A percentile compares a stretch with the other conserved stretches of the same genome.
Evolutionary conservation across 345 rosid species (phyloP).

Genomic region (Aquilaria malaccensis): DNA sequence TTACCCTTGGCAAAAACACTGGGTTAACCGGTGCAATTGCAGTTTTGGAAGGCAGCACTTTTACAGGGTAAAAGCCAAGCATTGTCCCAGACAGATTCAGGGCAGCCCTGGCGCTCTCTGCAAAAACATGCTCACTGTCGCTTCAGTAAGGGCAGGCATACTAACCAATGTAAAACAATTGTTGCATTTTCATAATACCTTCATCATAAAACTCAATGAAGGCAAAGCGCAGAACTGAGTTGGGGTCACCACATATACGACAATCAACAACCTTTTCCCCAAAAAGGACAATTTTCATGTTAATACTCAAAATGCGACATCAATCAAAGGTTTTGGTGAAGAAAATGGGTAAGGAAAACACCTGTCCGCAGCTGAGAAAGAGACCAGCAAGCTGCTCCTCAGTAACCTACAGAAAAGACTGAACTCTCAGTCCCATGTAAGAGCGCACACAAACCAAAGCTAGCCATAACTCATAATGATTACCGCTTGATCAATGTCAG

Average conservation of each 20-base stretch:
- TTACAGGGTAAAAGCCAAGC: conserved; percentile 89
- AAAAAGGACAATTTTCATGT: conserved; percentile 4
- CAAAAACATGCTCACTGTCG: conserved; percentile 22
- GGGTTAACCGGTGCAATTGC: conserved; percentile 99
- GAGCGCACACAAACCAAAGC: conserved; percentile 6
- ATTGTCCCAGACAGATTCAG: conserved; percentile 80
- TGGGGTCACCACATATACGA: conserved; percentile 94
- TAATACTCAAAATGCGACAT: background rate
- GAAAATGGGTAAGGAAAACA: conserved; percentile 17
- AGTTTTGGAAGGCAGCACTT: conserved; percentile 96
- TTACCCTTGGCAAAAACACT: conserved; percentile 89
- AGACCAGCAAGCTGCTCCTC: conserved; percentile 93
- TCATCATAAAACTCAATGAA: conserved; percentile 90
- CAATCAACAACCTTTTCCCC: conserved; percentile 66
- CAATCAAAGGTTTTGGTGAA: background rate
- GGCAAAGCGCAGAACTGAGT: conserved; percentile 90
- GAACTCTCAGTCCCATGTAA: conserved; percentile 10
- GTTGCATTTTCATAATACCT: conserved; percentile 44
- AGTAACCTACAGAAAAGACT: conserved; percentile 46
- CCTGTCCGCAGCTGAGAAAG: conserved; percentile 77
- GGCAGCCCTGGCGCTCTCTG: conserved; percentile 90
- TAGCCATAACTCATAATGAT: background rate
- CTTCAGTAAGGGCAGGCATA: conserved; percentile 1
- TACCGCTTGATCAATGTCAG: conserved; percentile 80
- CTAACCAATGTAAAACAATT: conserved; percentile 6